Evolutionary conservation across 495 filamentous ascomycete species (phyloP).

Genomic region (Hypoxylon fragiforme): DNA sequence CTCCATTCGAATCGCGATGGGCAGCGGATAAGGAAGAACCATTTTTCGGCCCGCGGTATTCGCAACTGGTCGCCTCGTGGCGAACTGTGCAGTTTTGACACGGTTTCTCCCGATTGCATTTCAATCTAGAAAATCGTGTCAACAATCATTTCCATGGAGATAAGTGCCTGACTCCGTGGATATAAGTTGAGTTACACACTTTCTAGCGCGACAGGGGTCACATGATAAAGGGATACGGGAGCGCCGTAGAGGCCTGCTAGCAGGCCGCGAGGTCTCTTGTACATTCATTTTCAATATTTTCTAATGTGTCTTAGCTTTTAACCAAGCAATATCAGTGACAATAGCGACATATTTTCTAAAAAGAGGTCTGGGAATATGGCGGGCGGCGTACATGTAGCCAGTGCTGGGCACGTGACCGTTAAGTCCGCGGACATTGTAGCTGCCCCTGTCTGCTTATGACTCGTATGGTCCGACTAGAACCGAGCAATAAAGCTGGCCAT

Average conservation of each 20-base stretch:
- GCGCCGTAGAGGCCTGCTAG: background rate
- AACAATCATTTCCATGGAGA: too few species aligned
- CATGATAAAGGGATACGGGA: background rate
- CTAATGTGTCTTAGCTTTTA: too few species aligned
- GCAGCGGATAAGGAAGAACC: background rate
- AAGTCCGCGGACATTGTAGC: background rate
- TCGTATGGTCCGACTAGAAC: background rate
- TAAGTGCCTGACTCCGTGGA: background rate
- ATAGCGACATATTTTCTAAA: too few species aligned
- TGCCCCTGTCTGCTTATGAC: background rate
- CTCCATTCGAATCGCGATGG: background rate
- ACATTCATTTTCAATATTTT: background rate
- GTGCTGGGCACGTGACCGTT: background rate
- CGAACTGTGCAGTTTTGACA: background rate
- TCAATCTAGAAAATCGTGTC: background rate
- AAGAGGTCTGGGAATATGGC: too few species aligned
- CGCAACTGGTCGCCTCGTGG: background rate
- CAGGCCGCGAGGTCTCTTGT: background rate
- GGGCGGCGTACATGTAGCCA: background rate
- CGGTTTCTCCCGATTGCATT: background rate
- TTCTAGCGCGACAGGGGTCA: background rate
- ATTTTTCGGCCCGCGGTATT: background rate
- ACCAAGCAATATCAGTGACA: too few species aligned
- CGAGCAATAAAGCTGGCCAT: too few species aligned
- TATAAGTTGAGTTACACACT: background rate